These are phyloP conservation scores for Entomortierella lignicola DNA, from an alignment of 192 early-diverging fungal species.

Conservation along the genomic window DNA sequence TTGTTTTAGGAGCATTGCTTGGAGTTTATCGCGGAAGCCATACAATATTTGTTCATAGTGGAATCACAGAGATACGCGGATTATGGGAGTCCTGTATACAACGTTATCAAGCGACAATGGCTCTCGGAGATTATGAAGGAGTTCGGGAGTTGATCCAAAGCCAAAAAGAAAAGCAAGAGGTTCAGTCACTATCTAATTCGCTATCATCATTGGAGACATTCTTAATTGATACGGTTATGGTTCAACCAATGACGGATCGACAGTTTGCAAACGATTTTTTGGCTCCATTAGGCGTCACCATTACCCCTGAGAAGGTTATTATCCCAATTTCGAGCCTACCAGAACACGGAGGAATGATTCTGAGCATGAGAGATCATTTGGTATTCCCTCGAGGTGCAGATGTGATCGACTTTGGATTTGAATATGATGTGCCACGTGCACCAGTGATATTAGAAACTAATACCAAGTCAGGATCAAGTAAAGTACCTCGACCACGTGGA, in stretches of 20 bases:
- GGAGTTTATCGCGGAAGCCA: slow-evolving; percentile 77
- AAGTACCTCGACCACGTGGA: neutral
- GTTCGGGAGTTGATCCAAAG: slow-evolving; percentile 16
- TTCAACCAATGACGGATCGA: slow-evolving; percentile 62
- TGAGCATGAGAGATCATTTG: slow-evolving; percentile 69
- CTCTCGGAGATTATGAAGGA: slow-evolving; percentile 38
- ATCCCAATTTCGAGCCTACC: slow-evolving; percentile 71
- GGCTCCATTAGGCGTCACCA: slow-evolving; percentile 36
- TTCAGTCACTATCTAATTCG: neutral
- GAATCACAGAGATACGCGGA: slow-evolving; percentile 66
- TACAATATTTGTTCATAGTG: slow-evolving; percentile 69
- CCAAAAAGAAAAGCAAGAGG: neutral
- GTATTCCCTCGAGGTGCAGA: slow-evolving; percentile 9
- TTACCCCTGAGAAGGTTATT: slow-evolving; percentile 60
- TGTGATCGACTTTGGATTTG: slow-evolving; percentile 14
- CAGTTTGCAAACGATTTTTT: slow-evolving; percentile 41
- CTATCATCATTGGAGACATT: slow-evolving; percentile 49
- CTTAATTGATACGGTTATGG: slow-evolving; percentile 69
- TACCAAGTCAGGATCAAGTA: neutral
- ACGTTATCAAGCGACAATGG: slow-evolving; percentile 54
- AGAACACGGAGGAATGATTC: slow-evolving; percentile 79
- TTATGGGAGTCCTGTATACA: slow-evolving; percentile 73
- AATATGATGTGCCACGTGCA: slow-evolving; percentile 43
- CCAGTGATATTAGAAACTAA: neutral
- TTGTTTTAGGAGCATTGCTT: slow-evolving; percentile 70